Evolutionary conservation across 805 yeast species (phyloP), one percentile per base, ranked within the genome.

Genomic region (Wickerhamomyces canadensis): DNA sequence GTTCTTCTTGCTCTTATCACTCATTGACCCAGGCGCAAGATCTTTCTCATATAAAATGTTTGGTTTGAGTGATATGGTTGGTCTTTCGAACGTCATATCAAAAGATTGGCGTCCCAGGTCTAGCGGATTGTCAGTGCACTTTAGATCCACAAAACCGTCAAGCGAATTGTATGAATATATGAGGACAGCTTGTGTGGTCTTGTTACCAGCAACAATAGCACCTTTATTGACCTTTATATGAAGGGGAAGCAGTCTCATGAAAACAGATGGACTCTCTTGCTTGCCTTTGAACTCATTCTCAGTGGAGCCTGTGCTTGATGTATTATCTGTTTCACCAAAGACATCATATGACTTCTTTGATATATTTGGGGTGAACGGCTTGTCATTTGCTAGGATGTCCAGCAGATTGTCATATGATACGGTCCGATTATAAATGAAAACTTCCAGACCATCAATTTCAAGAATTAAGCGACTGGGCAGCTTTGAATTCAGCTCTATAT

Each of bases 341-440:
- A 42, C 30, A 14, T 45, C 41, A 10, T 48, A 32, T 1, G 19
- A 13, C 6, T 44, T 37, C n/a, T 49, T 51, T 2, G 47, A 44
- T 13, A 40, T 45, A 16, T 41, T 41, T n/a, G n/a, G n/a, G n/a
- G 7, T 39, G 19, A 36, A 23, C 6, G 12, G 35, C 48, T 21
- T 24, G 40, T 37, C 30, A 18, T 31, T 47, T 35, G 15, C 37
- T 36, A 42, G 56, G 50, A 15, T 71, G 52, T 14, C 56, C 45
- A 78, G 48, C 13, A 84, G 72, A 36, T 68, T 69, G 30, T 85
- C 89, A 59, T 84, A 93, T 0, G 95, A 89, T 10, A 64, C 65
- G 1, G 85, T 74, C 52, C 93, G 72, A 58, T 93, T 93, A 59
- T 84, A 91, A 39, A 83, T 62, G 55, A 88, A 93, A 32, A 84